Evolutionary conservation across 805 yeast species (phyloP), one percentile per base, ranked within the genome.

Genomic region (Yamadazyma nakazawae): DNA sequence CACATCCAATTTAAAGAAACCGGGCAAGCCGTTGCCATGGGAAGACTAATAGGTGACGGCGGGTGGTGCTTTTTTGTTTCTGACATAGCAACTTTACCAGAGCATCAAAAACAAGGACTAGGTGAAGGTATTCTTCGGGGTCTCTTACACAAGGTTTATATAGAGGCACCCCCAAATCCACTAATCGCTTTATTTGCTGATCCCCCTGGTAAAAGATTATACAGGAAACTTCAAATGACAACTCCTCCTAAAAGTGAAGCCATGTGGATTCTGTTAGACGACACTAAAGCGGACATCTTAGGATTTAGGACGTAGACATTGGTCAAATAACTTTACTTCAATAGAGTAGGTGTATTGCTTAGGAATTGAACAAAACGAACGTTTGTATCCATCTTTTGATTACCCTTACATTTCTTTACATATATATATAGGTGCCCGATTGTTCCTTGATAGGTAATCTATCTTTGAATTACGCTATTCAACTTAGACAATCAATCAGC

Each of bases 51-150:
- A 6, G 40, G 46, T 7, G 50, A 47, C 30, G 50, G 50, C 2
- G 50, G 50, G 9, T 47, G 47, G 47, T 47, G 43, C 17, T 47
- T 28, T 25, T 28, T 39, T 13, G 30, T 47, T 40, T 17, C 41
- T 13, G 50, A 47, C 34, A 43, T 47, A 12, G 47, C 50, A 6
- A 40, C 45, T 1, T 43, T 40, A 5, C 50, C 50, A 4, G 45
- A 40, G 4, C 40, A 43, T 17, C 50, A 47, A 32, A 28, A 40
- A 3, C 39, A 43, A 39, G 47, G 47, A 13, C 26, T 47, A 11
- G 47, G 40, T 13, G 24, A 36, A 30, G 6, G 31, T 14, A 18
- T 47, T 11, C 14, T 47, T 40, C 17, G 31, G n/a, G 26, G 17
- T 3, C 26, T 47, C 25, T 10, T 47, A 16, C 16, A 37, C 9